Conservation (phyloP, 371 early-diverging fungal genomes). For the Mycotypha africana region DNA sequence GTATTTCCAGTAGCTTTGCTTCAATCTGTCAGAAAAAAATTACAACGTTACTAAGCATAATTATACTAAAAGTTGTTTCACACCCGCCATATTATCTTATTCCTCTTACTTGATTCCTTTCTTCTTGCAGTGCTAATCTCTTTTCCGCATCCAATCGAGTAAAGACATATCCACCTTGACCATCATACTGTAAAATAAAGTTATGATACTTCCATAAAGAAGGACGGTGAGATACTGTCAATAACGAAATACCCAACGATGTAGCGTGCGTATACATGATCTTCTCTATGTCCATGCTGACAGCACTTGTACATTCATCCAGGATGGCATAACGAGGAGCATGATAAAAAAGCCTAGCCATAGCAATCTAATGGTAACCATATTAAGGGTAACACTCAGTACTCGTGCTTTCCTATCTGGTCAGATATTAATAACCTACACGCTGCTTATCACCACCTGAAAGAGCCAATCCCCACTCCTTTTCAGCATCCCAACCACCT, state of each 20-base stretch:
- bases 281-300: constrained; percentile 84
- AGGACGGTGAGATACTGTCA: constrained; percentile 88
- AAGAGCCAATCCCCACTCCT: constrained; percentile 80
- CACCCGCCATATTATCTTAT: no score
- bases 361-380: no score
- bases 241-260: constrained; percentile 75
- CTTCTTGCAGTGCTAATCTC: constrained; percentile 78
- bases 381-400: background rate
- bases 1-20: constrained; percentile 65
- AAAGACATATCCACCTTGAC: constrained; percentile 85
- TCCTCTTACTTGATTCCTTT: constrained; percentile 51
- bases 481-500: constrained; percentile 85
- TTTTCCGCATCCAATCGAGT: constrained; percentile 84
- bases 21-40: constrained; percentile 47
- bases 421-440: no score
- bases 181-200: constrained; percentile 80
- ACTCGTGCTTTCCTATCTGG: no score
- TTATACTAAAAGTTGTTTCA: background rate
- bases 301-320: constrained; percentile 91
- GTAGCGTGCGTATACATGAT: constrained; percentile 89
- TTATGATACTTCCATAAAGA: constrained; percentile 88
- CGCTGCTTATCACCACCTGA: constrained; percentile 88
- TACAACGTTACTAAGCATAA: background rate
- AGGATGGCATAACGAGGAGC: constrained; percentile 86
- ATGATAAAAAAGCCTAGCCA: constrained; percentile 90